A percentile compares a stretch with the other conserved stretches of the same genome.
phyloP scores from a whole-genome alignment of 495 filamentous ascomycete species.

The Xylaria flabelliformis region DNA sequence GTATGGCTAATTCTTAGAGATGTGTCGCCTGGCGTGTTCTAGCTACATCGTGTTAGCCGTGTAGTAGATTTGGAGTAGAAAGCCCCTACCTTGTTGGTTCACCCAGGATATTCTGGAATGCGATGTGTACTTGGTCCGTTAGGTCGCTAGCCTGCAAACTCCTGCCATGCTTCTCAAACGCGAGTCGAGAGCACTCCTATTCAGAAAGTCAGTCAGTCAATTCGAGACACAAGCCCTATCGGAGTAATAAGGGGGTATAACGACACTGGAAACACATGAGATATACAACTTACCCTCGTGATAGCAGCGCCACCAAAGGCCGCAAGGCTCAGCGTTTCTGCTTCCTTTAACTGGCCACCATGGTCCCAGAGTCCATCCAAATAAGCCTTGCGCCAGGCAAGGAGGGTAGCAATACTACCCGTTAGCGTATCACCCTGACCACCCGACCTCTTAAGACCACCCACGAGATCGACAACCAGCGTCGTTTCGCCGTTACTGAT shows the following conservation, averaged over 20 bases:
- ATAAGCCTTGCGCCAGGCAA: slow-evolving; percentile 89
- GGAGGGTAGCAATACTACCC: slow-evolving; percentile 82
- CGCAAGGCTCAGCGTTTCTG: slow-evolving; percentile 75
- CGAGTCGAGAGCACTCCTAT: slow-evolving; percentile 83
- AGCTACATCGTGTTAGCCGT: slow-evolving; percentile 17
- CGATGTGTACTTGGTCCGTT: slow-evolving; percentile 85
- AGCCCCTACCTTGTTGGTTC: slow-evolving; percentile 39
- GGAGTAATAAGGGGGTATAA: neutral
- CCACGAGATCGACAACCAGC: slow-evolving; percentile 72
- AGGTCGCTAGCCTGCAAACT: slow-evolving; percentile 94
- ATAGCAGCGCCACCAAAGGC: slow-evolving; percentile 87
- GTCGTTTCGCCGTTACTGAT: slow-evolving; percentile 83
- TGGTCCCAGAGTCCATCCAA: slow-evolving; percentile 83
- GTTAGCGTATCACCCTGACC: slow-evolving; percentile 97
- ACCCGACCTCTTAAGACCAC: slow-evolving; percentile 87
- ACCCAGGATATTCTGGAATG: slow-evolving; percentile 82
- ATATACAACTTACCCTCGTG: slow-evolving; percentile 64
- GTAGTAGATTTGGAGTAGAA: neutral
- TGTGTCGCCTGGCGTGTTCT: slow-evolving; percentile 15
- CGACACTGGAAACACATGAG: neutral
- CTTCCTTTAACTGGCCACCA: slow-evolving; percentile 59
- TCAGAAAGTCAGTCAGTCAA: slow-evolving; percentile 33
- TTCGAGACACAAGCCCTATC: neutral
- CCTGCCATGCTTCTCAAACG: slow-evolving; percentile 85
- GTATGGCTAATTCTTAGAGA: slow-evolving; percentile 6